A percentile compares a stretch with the other conserved stretches of the same genome.
phyloP scores from a whole-genome alignment of 192 early-diverging fungal species.

The Chytriomyces confervae region DNA sequence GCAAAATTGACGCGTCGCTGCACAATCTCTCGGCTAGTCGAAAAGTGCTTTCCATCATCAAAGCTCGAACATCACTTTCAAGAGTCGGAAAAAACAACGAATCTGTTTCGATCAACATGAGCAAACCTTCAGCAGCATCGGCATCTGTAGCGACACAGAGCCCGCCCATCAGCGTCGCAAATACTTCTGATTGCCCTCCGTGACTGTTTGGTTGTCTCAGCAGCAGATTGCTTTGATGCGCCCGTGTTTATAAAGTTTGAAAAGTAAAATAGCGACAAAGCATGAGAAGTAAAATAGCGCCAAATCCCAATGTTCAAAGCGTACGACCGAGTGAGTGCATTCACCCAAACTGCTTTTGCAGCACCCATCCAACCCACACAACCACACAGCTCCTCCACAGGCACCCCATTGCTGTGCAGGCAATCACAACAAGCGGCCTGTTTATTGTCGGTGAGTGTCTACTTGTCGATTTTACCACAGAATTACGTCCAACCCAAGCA shows the following conservation, averaged over 20 bases:
- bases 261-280: too few relatives aligned
- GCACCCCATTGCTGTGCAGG: constrained; percentile 10
- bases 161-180: too few relatives aligned
- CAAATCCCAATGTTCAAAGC: constrained; percentile 8
- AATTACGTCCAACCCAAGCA: neutral
- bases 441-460: constrained; percentile 12
- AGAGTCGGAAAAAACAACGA: neutral
- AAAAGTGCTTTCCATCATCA: neutral
- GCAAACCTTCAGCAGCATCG: neutral
- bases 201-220: too few relatives aligned
- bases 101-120: neutral
- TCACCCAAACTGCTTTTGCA: neutral
- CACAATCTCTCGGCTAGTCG: neutral
- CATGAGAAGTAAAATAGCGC: too few relatives aligned
- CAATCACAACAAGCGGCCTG: constrained; percentile 14
- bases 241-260: too few relatives aligned
- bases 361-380: neutral
- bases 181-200: too few relatives aligned
- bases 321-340: constrained; percentile 15
- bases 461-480: too few relatives aligned
- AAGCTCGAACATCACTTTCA: neutral
- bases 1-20: neutral
- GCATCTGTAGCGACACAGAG: neutral
- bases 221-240: too few relatives aligned
- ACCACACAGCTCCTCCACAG: constrained; percentile 19